Conservation (phyloP, 2,329 filamentous ascomycete genomes). For the Achaetomium macrosporum region DNA sequence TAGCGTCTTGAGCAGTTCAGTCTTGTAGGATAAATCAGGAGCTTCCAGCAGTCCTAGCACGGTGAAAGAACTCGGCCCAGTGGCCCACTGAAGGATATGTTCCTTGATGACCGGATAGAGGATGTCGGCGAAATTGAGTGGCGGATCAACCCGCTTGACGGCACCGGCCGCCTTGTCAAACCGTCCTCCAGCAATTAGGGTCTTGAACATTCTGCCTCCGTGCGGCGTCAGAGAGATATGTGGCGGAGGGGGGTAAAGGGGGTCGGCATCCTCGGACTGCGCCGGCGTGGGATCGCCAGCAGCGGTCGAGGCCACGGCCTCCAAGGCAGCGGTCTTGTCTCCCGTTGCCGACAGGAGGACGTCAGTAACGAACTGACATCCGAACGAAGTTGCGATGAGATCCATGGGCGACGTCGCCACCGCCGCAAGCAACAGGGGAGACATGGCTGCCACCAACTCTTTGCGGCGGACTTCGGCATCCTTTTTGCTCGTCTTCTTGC, state of each 20-base stretch:
- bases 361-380: constrained; percentile 80
- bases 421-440: constrained; percentile 67
- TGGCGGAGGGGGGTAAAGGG: constrained; percentile 29
- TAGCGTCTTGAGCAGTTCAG: constrained; percentile 62
- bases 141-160: constrained; percentile 65
- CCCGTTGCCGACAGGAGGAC: constrained; percentile 70
- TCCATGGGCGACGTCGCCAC: constrained; percentile 63
- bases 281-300: constrained; percentile 47
- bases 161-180: constrained; percentile 72
- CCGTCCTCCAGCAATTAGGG: constrained; percentile 79
- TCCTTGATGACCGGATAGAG: constrained; percentile 78
- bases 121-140: constrained; percentile 71
- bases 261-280: constrained; percentile 34
- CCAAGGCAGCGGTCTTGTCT: constrained; percentile 69
- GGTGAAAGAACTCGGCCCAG: constrained; percentile 78
- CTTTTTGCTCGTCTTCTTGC: constrained; percentile 87
- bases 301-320: constrained; percentile 61
- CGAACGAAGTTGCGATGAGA: constrained; percentile 70
- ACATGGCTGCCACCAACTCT: constrained; percentile 70
- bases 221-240: constrained; percentile 58
- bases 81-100: constrained; percentile 75
- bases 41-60: constrained; percentile 76
- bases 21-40: constrained; percentile 59
- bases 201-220: constrained; percentile 82
- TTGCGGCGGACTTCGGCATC: constrained; percentile 67